phyloP scores from a whole-genome alignment of 2,329 filamentous ascomycete species.

The Talaromyces sp. region DNA sequence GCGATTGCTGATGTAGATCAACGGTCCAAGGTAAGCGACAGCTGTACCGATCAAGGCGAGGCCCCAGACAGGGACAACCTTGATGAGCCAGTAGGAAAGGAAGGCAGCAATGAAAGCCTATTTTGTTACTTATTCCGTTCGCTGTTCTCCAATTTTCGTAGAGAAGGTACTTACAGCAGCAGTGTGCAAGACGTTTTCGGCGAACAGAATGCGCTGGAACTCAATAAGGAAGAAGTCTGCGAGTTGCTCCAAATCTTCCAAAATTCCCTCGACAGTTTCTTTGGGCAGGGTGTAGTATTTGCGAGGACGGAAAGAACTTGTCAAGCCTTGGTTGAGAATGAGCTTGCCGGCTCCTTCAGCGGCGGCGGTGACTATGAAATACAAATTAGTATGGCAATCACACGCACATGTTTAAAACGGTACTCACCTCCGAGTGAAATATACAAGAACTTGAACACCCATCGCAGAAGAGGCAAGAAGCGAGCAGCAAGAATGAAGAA shows the following conservation, averaged over 20 bases:
- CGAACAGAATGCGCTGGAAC: conserved; percentile 63
- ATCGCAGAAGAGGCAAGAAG: conserved; percentile 61
- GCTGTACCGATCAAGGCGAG: conserved; percentile 56
- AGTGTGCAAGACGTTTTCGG: conserved; percentile 61
- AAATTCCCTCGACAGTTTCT: conserved; percentile 58
- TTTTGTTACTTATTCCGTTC: background rate
- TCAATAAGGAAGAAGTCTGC: conserved; percentile 68
- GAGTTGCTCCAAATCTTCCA: conserved; percentile 62
- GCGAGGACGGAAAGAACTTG: conserved; percentile 59
- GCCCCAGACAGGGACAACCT: conserved; percentile 64
- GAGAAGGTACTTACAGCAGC: conserved; percentile 50
- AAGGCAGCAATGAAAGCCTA: conserved; percentile 60
- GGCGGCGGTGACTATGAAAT: conserved; percentile 46
- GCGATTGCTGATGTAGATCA: conserved; percentile 64
- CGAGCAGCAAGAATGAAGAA: conserved; percentile 60
- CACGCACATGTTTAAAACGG: background rate
- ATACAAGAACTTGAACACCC: conserved; percentile 59
- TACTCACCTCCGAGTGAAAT: conserved; percentile 56
- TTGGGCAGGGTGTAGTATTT: conserved; percentile 65
- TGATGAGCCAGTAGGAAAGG: conserved; percentile 62
- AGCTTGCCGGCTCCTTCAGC: conserved; percentile 57
- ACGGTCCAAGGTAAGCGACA: conserved; percentile 57
- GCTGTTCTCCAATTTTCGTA: conserved; percentile 15
- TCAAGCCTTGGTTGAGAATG: conserved; percentile 56
- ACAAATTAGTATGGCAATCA: background rate